phyloP scores from a whole-genome alignment of 192 early-diverging fungal genomes.

The Chytriomyces sp. region DNA sequence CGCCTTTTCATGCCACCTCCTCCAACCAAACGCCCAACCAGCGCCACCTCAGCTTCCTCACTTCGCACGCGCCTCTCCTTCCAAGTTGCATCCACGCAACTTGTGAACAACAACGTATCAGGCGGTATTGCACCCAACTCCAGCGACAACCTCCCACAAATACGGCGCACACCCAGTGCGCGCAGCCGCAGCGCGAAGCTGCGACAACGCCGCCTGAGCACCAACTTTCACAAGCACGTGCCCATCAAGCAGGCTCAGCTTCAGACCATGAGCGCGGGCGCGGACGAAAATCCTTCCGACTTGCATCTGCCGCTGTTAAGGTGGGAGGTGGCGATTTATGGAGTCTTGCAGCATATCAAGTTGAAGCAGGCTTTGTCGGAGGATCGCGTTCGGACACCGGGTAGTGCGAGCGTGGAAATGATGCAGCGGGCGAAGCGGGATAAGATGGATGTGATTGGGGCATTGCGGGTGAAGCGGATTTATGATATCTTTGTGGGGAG shows the following conservation, averaged over 20 bases:
- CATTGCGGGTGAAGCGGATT: conserved; percentile 13
- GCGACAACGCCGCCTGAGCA: background rate
- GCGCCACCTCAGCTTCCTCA: background rate
- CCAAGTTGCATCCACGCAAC: too few species aligned
- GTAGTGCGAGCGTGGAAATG: background rate
- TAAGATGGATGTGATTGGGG: conserved; percentile 21
- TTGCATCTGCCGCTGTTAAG: background rate
- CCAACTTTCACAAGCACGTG: background rate
- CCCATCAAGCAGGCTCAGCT: background rate
- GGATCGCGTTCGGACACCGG: background rate
- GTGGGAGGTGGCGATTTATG: conserved; percentile 8
- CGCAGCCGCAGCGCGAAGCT: background rate
- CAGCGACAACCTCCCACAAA: background rate
- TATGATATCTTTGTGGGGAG: conserved; percentile 12
- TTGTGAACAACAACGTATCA: background rate
- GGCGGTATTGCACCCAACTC: background rate
- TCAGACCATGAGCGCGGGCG: background rate
- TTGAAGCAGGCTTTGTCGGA: conserved; percentile 7
- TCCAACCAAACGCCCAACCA: background rate
- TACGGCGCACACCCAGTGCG: background rate
- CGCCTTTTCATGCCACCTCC: background rate
- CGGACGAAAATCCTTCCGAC: background rate
- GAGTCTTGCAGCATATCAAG: conserved; percentile 3
- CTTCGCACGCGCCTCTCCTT: background rate
- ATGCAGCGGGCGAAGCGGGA: conserved; percentile 7